A percentile compares a stretch with the other conserved stretches of the same genome.
phyloP scores from a whole-genome alignment of 2,329 filamentous ascomycete species.

The Colletotrichum sp. region DNA sequence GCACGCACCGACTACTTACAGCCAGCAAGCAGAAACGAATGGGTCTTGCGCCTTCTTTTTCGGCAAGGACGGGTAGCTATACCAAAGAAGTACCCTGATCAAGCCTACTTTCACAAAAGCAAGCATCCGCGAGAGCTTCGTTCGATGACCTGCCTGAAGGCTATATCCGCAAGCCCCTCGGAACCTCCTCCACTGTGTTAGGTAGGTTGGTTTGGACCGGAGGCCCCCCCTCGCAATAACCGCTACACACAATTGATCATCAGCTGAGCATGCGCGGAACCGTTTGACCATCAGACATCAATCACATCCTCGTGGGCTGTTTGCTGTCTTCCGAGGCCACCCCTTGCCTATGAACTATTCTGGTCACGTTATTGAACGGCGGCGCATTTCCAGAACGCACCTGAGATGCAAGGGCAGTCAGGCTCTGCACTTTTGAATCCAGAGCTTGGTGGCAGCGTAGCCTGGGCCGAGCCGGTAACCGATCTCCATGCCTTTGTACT shows the following conservation, averaged over 20 bases:
- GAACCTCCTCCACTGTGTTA: neutral
- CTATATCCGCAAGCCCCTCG: neutral
- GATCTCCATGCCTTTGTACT: neutral
- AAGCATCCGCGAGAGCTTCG: neutral
- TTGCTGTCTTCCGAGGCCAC: neutral
- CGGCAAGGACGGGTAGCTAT: neutral
- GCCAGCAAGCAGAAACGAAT: neutral
- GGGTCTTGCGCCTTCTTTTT: neutral
- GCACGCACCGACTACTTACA: neutral
- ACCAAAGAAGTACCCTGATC: neutral
- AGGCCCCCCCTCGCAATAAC: neutral
- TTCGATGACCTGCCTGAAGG: neutral
- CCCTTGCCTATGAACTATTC: neutral
- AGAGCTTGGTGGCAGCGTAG: neutral
- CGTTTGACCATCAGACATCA: neutral
- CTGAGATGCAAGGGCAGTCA: neutral
- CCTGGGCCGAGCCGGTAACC: neutral
- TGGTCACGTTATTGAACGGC: neutral
- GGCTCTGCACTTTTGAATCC: neutral
- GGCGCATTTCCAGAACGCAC: neutral
- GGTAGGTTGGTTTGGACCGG: neutral
- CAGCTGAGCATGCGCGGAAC: neutral
- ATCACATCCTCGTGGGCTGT: neutral
- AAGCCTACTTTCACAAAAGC: neutral
- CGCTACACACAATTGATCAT: neutral